Base-by-base conservation (phyloP, 176 grass and related monocot genomes). In the Elaeis guineensis region DNA sequence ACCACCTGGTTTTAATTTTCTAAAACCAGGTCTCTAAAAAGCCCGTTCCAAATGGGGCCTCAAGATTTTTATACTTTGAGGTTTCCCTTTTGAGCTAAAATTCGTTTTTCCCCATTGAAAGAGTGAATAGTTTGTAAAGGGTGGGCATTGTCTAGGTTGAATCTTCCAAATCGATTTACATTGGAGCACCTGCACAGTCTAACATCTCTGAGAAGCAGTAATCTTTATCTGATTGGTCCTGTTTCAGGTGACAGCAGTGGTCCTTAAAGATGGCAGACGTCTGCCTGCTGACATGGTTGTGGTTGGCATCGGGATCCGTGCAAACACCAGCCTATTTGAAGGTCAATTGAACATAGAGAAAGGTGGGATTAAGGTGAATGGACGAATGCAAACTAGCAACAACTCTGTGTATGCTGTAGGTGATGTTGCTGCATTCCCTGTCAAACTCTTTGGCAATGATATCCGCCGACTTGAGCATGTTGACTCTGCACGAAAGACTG, bases 301-400 rank as follows among this genome's bases (percentile, higher is more conserved):
- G 21, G 79, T 97, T 63, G 93, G 93, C 59, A 97, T 92, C 52
- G 93, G 93, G 16, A 97, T 97, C 59, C 81, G 79, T 65, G 84
- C 84, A 67, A 83, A 91, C 28, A 97, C 87, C 22, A 53, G 69
- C 39, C 78, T 97, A 57, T 97, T 97, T 73, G 93, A 97, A 88
- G 87, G 63, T 32, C 87, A 97, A 59, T 67, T 97, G 35, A 58
- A 76, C 17, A 55, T 80, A 55, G 93, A 91, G 70, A 85, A 92
- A 80, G 81, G 84, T 63, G 93, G 93, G 18, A 89, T 97, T 70
- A 97, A 89, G 70, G 84, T 92, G 66, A 97, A 97, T 35, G 78
- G 87, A 35, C 87, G 76, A 69, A 76, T 97, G 84, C 87, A 86
- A 74, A 85, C 84, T n/a, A 90, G 87, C 4, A 80, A 97, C 56